A percentile compares a stretch with the other conserved stretches of the same genome.
These are phyloP conservation scores for Fragilaria radians DNA, from an alignment of 108 stramenopile species.

Conservation along the genomic window DNA sequence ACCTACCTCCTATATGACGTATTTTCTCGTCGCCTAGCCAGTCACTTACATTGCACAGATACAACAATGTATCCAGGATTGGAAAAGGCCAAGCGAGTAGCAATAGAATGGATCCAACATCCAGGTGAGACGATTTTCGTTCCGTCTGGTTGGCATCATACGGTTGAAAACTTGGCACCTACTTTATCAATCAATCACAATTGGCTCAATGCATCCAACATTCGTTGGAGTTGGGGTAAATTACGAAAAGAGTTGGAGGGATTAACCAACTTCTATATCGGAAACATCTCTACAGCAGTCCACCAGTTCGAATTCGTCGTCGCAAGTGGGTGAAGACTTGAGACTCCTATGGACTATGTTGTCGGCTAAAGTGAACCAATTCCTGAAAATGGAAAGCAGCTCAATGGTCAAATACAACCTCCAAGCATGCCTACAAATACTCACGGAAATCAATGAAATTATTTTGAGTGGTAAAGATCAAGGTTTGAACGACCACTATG, in stretches of 20 bases:
- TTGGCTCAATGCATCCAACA: constrained; percentile 39
- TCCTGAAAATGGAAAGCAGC: not conserved
- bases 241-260: constrained; percentile 8
- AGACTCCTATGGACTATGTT: constrained; percentile 8
- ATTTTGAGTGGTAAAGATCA: not conserved
- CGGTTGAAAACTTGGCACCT: constrained; percentile 51
- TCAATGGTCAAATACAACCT: not conserved
- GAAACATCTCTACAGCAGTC: too few species aligned
- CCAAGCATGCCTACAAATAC: not conserved
- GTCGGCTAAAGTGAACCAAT: not conserved
- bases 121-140: constrained; percentile 61
- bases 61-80: constrained; percentile 9
- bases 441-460: not conserved
- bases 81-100: not conserved
- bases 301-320: not conserved
- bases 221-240: constrained; percentile 14
- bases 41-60: constrained; percentile 2
- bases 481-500: not conserved
- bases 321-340: constrained; percentile 10
- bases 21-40: constrained; percentile 4
- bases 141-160: constrained; percentile 52
- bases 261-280: too few species aligned
- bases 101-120: constrained; percentile 31
- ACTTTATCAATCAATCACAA: constrained; percentile 64
- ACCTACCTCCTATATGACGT: constrained; percentile 8